phyloP scores from a whole-genome alignment of 2,329 filamentous ascomycete genomes.

The Pseudogymnoascus destructans region DNA sequence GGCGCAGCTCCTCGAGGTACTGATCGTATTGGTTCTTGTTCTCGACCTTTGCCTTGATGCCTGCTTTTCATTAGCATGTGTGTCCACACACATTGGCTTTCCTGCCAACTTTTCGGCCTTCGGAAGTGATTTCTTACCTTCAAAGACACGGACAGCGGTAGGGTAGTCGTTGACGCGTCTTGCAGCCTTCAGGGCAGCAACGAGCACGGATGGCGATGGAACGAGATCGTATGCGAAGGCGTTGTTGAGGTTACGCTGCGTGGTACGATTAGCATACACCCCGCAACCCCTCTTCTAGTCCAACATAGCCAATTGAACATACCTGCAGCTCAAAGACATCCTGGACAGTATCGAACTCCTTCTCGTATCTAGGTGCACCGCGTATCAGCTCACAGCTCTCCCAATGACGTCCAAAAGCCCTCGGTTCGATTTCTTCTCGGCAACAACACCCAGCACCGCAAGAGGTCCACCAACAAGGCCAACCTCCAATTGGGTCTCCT shows the following conservation, averaged over 20 bases:
- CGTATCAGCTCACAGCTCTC: conserved; percentile 1
- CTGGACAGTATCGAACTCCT: conserved; percentile 94
- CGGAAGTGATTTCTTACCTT: conserved; percentile 51
- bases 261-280: conserved; percentile 18
- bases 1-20: conserved; percentile 87
- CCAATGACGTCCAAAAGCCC: background rate
- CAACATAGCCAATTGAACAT: conserved; percentile 27
- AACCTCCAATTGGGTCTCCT: conserved; percentile 22
- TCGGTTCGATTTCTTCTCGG: conserved; percentile 2
- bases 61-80: conserved; percentile 35
- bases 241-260: conserved; percentile 91
- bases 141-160: conserved; percentile 94
- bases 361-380: conserved; percentile 68
- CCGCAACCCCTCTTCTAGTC: background rate
- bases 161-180: conserved; percentile 97
- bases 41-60: conserved; percentile 98
- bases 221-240: conserved; percentile 99
- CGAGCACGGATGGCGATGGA: conserved; percentile 80
- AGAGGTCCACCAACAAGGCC: conserved; percentile 13
- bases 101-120: background rate
- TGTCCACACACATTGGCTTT: background rate
- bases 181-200: conserved; percentile 83
- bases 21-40: conserved; percentile 95
- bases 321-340: conserved; percentile 99
- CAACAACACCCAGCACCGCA: conserved; percentile 10